These are phyloP conservation scores for Phaseolus coccineus DNA, from an alignment of 331 rosid species.

Conservation along the genomic window DNA sequence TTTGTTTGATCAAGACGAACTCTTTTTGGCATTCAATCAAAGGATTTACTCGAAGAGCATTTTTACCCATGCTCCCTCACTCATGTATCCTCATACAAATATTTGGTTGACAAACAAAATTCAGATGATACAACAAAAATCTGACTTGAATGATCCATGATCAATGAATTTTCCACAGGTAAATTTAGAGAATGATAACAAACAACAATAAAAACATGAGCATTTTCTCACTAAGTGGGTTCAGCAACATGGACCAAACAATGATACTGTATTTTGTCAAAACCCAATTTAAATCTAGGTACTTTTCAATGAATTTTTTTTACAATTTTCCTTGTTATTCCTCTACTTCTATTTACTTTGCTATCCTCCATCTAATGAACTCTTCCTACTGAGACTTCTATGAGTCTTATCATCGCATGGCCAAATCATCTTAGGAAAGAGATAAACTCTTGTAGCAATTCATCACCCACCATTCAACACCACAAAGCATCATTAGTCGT, in stretches of 20 bases:
- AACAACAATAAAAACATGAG: background rate
- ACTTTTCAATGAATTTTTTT: background rate
- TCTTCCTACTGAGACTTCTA: background rate
- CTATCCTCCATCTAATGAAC: slow-evolving; percentile 4
- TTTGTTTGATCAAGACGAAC: background rate
- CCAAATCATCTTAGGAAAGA: slow-evolving; percentile 20
- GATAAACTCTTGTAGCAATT: background rate
- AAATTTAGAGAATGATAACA: background rate
- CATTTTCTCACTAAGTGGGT: background rate
- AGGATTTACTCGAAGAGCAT: background rate
- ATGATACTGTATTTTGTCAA: background rate
- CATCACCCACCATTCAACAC: too few species aligned
- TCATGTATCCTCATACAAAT: too few species aligned
- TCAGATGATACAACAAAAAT: background rate
- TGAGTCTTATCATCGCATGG: slow-evolving; percentile 4
- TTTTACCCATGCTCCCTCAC: background rate
- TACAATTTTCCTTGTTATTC: slow-evolving; percentile 8
- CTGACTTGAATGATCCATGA: too few species aligned
- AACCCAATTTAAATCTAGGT: background rate
- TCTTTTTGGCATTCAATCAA: background rate
- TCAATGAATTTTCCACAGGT: background rate
- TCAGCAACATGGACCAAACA: background rate
- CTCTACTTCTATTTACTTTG: background rate
- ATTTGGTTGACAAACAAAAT: too few species aligned
- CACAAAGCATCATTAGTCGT: background rate